These are phyloP conservation scores for Ilex paraguariensis DNA, from an alignment of 305 asterid species.

Conservation along the genomic window DNA sequence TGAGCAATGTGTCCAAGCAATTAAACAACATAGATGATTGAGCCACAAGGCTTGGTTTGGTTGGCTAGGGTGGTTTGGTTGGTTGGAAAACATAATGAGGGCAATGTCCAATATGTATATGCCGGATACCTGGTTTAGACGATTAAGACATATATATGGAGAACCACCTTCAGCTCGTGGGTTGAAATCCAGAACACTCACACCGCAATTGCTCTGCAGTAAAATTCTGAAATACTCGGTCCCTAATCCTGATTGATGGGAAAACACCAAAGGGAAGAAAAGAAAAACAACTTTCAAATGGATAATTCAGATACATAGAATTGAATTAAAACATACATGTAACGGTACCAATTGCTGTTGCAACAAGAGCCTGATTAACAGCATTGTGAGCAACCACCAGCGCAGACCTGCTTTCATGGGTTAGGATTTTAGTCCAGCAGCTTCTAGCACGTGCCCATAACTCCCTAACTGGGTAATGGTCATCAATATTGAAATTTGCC, in stretches of 20 bases:
- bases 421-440: slow-evolving; percentile 74
- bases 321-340: neutral
- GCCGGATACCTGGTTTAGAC: slow-evolving; percentile 71
- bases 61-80: too few relatives aligned
- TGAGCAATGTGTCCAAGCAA: too few relatives aligned
- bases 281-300: slow-evolving; percentile 3
- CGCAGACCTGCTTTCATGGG: slow-evolving; percentile 67
- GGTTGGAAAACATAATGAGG: too few relatives aligned
- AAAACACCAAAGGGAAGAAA: neutral
- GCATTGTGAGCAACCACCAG: slow-evolving; percentile 98
- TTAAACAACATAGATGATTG: too few relatives aligned
- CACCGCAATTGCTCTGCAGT: slow-evolving; percentile 94
- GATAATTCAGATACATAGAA: slow-evolving; percentile 3
- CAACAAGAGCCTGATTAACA: slow-evolving; percentile 94
- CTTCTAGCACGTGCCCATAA: slow-evolving; percentile 80
- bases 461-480: slow-evolving; percentile 92
- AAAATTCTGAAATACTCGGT: slow-evolving; percentile 78
- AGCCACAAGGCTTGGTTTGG: too few relatives aligned
- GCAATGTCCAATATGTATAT: neutral
- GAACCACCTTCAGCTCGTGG: slow-evolving; percentile 67
- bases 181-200: slow-evolving; percentile 84
- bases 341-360: slow-evolving; percentile 77
- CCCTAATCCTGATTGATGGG: slow-evolving; percentile 51
- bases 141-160: slow-evolving; percentile 68
- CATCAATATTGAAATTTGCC: slow-evolving; percentile 74